Evolutionary conservation across 2,329 filamentous ascomycete genomes (phyloP).

Genomic region (Falciphora oryzae): DNA sequence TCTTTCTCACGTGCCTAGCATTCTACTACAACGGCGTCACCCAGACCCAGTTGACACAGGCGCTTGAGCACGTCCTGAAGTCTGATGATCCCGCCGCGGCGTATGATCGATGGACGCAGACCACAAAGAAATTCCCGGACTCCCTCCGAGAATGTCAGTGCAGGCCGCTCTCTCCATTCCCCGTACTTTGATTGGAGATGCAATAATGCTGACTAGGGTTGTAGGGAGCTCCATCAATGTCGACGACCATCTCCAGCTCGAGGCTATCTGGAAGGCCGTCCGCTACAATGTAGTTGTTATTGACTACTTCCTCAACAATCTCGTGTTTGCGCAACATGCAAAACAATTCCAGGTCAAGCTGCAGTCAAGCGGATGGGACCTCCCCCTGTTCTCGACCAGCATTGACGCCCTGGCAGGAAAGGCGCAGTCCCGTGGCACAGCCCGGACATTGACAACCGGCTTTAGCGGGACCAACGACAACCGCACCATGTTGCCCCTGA

Average conservation of each 20-base stretch:
- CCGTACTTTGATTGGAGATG: background rate
- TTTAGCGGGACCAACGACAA: conserved; percentile 71
- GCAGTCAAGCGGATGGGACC: conserved; percentile 62
- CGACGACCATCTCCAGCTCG: conserved; percentile 47
- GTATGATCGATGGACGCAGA: conserved; percentile 46
- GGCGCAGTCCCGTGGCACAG: conserved; percentile 13
- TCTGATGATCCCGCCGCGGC: conserved; percentile 50
- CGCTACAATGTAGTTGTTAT: conserved; percentile 44
- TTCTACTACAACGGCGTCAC: conserved; percentile 61
- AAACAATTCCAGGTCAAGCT: conserved; percentile 60
- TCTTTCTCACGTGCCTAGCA: conserved; percentile 57
- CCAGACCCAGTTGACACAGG: conserved; percentile 40
- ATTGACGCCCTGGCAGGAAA: conserved; percentile 2
- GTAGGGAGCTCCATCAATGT: conserved; percentile 47
- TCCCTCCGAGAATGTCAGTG: conserved; percentile 37
- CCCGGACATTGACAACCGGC: conserved; percentile 47
- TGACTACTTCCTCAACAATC: conserved; percentile 56
- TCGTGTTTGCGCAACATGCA: conserved; percentile 60
- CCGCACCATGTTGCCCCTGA: conserved; percentile 51
- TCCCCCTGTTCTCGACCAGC: conserved; percentile 40
- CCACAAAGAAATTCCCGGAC: conserved; percentile 35
- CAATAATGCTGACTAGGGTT: background rate
- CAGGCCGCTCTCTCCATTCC: too few relatives aligned
- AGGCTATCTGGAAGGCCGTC: conserved; percentile 43
- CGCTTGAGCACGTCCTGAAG: conserved; percentile 44